Percentiles rank a stretch among this genome's conserved stretches.
Evolutionary conservation across 202 grass and related monocot species (phyloP).

Genomic region (Alloteropsis angusta): DNA sequence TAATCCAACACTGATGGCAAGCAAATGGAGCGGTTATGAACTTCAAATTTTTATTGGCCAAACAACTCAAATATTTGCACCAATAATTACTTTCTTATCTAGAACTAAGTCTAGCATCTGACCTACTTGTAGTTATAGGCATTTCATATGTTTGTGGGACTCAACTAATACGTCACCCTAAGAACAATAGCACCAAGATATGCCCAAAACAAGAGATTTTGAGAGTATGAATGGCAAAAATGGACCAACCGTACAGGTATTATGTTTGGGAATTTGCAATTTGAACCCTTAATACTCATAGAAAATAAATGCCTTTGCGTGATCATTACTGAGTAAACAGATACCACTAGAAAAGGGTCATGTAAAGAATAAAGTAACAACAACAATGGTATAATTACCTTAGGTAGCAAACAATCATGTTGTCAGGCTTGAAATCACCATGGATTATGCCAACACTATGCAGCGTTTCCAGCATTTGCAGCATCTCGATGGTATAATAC

Average conservation of each 20-base stretch:
- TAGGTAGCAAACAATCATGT: slow-evolving; percentile 77
- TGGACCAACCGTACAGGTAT: not conserved
- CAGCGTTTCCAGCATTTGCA: slow-evolving; percentile 67
- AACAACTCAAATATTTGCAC: slow-evolving; percentile 18
- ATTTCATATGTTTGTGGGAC: not conserved
- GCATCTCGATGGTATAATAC: slow-evolving; percentile 92
- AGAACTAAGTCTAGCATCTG: not conserved
- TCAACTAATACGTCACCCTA: not conserved
- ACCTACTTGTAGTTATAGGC: not conserved
- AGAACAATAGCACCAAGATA: not conserved
- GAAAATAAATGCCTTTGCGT: not conserved
- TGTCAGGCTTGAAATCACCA: slow-evolving; percentile 94
- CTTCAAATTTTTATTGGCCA: slow-evolving; percentile 1
- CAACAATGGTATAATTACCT: slow-evolving; percentile 44
- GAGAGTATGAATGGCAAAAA: not conserved
- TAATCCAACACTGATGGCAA: slow-evolving; percentile 16
- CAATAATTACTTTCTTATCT: not conserved
- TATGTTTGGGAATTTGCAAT: not conserved
- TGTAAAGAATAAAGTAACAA: not conserved
- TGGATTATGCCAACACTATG: slow-evolving; percentile 74
- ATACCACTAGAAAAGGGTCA: not conserved
- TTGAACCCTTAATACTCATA: not conserved
- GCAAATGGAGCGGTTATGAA: slow-evolving; percentile 11
- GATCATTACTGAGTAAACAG: not conserved
- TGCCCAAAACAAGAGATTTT: slow-evolving; percentile 1